Evolutionary conservation across 176 grass and related monocot species (phyloP), one percentile per base, ranked within the genome.

Genomic region (Metroxylon sagu): DNA sequence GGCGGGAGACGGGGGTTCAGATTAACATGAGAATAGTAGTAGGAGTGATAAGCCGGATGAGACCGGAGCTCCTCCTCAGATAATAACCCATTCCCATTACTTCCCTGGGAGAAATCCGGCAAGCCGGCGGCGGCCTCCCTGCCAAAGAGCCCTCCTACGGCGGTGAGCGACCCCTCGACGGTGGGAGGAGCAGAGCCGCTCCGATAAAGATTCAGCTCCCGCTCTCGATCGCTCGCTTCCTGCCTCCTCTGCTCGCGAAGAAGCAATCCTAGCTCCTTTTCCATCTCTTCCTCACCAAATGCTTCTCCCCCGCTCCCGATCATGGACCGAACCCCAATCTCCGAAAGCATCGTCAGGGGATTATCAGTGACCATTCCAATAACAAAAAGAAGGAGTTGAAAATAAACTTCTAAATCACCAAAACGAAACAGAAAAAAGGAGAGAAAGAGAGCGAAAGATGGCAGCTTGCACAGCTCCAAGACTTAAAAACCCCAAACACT

Each of bases 101-200:
- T 61, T 4, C 56, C 53, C 39, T 77, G 72, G 2, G 80, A 56
- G 19, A 82, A 39, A 60, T 75, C 82, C 17, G 82, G 82, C 67
- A 95, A 49, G 25, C 59, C 52, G 18, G 67, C 62, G 16, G n/a
- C 50, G 3, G 54, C 71, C 5, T 66, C 79, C 2, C 67, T 53
- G 26, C 64, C 55, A 53, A 80, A 78, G 6, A 89, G 39, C 18
- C 77, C 81, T 26, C 74, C 80, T 30, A 89, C 81, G n/a, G 90
- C 85, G 51, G 76, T 83, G 4, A 89, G 51, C 15, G 90, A 86
- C 29, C 90, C 90, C 76, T 95, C 90, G 39, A 95, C 87, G 16
- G 90, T 95, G 53, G 90, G 90, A 2, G 90, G 90, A 18, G 90
- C 90, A 4, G 90, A 95, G 26, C 90, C 90, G 35, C 90, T 95